Conservation (phyloP, 2,329 filamentous ascomycete species). For the Colletotrichum sp. region DNA sequence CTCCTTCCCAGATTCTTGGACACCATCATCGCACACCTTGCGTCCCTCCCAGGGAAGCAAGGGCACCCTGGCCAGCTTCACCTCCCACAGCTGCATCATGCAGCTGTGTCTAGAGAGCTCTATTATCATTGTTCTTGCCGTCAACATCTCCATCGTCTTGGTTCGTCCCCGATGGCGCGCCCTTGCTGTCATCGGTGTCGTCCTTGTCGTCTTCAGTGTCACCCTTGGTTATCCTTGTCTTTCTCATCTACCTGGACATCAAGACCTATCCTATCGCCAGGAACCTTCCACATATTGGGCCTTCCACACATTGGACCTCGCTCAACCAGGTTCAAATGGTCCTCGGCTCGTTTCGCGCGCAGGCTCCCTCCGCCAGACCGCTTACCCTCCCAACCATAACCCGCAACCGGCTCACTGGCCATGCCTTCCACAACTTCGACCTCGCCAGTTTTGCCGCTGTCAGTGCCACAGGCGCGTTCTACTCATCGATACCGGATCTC, state of each 20-base stretch:
- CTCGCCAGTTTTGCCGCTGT: no score
- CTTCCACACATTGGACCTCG: neutral
- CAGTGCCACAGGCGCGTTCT: neutral
- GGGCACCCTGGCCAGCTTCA: neutral
- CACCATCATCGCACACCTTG: neutral
- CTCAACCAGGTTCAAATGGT: neutral
- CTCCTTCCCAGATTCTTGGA: neutral
- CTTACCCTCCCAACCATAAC: neutral
- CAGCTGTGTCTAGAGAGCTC: neutral
- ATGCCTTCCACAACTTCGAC: neutral
- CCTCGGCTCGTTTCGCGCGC: neutral
- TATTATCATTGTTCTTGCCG: neutral
- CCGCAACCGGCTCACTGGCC: neutral
- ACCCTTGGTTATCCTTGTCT: neutral
- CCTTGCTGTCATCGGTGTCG: neutral
- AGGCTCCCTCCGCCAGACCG: neutral
- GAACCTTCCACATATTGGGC: neutral
- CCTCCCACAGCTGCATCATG: neutral
- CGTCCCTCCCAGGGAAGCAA: neutral
- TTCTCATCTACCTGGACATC: neutral
- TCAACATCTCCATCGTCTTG: neutral
- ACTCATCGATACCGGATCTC: no score
- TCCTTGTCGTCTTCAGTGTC: neutral
- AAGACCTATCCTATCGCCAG: neutral
- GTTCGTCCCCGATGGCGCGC: neutral